Conservation (phyloP, 768 basidiomycete species). For the Suillus weaverae region DNA sequence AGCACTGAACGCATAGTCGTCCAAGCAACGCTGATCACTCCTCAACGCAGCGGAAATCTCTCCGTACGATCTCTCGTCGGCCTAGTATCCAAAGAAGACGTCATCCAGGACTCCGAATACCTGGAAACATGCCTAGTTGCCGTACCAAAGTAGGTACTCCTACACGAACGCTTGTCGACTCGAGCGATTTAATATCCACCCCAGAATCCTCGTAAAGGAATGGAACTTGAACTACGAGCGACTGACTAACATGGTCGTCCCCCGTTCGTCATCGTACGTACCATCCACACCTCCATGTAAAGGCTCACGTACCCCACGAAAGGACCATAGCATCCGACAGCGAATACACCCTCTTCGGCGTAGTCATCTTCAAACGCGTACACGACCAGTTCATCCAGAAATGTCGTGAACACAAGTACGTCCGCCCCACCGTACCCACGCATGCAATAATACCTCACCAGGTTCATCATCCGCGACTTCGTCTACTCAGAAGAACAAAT, state of each 20-base stretch:
- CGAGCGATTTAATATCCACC: constrained; percentile 15
- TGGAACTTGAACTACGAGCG: constrained; percentile 92
- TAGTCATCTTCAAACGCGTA: constrained; percentile 86
- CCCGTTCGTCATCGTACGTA: constrained; percentile 81
- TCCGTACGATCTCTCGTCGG: constrained; percentile 86
- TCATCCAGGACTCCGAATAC: constrained; percentile 90
- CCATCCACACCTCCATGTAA: constrained; percentile 12
- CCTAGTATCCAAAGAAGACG: constrained; percentile 76
- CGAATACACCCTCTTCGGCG: constrained; percentile 82
- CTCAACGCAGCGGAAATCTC: constrained; percentile 77
- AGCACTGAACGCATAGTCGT: constrained; percentile 19
- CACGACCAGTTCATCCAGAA: constrained; percentile 93
- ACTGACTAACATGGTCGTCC: constrained; percentile 86
- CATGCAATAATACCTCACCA: constrained; percentile 29
- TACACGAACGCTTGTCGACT: constrained; percentile 5
- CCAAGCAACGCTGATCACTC: neutral
- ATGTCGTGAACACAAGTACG: constrained; percentile 92
- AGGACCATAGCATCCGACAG: constrained; percentile 83
- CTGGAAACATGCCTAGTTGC: constrained; percentile 91
- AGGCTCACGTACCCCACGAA: constrained; percentile 12
- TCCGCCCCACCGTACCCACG: constrained; percentile 2
- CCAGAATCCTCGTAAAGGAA: constrained; percentile 77
- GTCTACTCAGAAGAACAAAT: constrained; percentile 82
- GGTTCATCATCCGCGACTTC: constrained; percentile 95
- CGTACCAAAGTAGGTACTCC: constrained; percentile 77